A percentile compares a stretch with the other conserved stretches of the same genome.
Evolutionary conservation across 176 grass and related monocot genomes (phyloP).

Genomic region (Oryza coarctata): DNA sequence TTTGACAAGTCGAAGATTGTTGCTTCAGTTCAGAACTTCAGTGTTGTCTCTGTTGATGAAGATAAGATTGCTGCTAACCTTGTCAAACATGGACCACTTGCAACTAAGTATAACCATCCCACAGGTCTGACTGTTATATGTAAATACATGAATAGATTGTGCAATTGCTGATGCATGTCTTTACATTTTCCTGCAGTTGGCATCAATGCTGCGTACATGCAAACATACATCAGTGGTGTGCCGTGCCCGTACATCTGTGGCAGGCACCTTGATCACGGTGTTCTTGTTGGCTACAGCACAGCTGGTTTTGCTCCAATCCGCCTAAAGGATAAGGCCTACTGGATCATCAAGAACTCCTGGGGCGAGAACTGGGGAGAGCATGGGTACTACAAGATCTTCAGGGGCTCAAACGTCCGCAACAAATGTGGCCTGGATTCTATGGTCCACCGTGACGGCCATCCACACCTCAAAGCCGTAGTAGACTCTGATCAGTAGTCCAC

Average conservation of each 20-base stretch:
- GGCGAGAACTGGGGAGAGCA: constrained; percentile 82
- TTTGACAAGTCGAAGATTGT: constrained; percentile 84
- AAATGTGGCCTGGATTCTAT: constrained; percentile 78
- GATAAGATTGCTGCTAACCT: constrained; percentile 81
- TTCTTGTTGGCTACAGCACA: constrained; percentile 78
- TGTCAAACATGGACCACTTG: constrained; percentile 72
- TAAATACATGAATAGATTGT: not conserved
- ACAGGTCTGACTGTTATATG: not conserved
- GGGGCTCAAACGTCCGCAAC: constrained; percentile 67
- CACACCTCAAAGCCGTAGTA: constrained; percentile 38
- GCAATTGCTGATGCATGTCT: not conserved
- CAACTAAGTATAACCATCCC: constrained; percentile 55
- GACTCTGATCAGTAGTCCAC: constrained; percentile 22
- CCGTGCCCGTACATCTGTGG: constrained; percentile 85
- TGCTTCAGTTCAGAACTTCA: constrained; percentile 78
- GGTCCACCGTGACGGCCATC: constrained; percentile 67
- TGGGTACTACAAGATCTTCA: constrained; percentile 90
- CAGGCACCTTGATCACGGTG: constrained; percentile 71
- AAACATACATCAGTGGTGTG: constrained; percentile 82
- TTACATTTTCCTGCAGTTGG: constrained; percentile 48
- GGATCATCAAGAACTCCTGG: constrained; percentile 97
- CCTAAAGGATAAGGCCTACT: constrained; percentile 87
- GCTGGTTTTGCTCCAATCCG: constrained; percentile 72
- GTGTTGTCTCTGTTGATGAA: constrained; percentile 71
- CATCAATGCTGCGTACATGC: constrained; percentile 85